Percentiles rank a stretch among this genome's conserved stretches.
Conservation (phyloP, 495 filamentous ascomycete genomes). For the Diplogelasinospora grovesii region DNA sequence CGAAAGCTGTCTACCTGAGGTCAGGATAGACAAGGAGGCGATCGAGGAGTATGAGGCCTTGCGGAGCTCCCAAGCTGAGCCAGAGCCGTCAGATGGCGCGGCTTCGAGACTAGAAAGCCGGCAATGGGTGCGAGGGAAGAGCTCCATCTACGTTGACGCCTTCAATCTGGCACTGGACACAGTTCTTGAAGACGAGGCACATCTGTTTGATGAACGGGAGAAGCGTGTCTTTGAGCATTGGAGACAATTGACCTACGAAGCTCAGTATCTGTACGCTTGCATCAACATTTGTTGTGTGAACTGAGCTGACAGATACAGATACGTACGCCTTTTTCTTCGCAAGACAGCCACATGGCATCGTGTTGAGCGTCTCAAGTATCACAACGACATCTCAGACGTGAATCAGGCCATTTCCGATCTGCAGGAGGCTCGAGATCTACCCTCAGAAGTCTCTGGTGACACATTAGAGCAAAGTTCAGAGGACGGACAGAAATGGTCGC, state of each 20-base stretch:
- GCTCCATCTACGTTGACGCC: slow-evolving; percentile 94
- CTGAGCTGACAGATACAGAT: slow-evolving; percentile 38
- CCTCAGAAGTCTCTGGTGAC: not conserved
- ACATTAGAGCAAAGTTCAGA: too few relatives aligned
- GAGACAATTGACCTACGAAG: slow-evolving; percentile 69
- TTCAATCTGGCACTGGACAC: slow-evolving; percentile 92
- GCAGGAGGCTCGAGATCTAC: slow-evolving; percentile 13
- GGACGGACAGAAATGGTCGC: slow-evolving; percentile 37
- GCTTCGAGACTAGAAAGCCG: slow-evolving; percentile 29
- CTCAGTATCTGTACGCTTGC: slow-evolving; percentile 73
- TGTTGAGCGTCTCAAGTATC: slow-evolving; percentile 65
- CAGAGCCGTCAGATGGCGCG: slow-evolving; percentile 33
- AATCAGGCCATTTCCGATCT: slow-evolving; percentile 56
- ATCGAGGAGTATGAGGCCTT: slow-evolving; percentile 73
- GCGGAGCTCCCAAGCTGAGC: slow-evolving; percentile 25
- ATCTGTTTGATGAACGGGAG: slow-evolving; percentile 80
- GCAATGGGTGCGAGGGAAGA: slow-evolving; percentile 47
- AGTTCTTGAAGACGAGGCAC: slow-evolving; percentile 80
- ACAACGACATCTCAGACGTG: slow-evolving; percentile 75
- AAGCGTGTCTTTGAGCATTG: slow-evolving; percentile 71
- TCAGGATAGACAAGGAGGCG: slow-evolving; percentile 61
- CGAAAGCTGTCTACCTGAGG: slow-evolving; percentile 65
- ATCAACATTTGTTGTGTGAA: not conserved
- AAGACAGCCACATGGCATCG: slow-evolving; percentile 96
- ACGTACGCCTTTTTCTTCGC: slow-evolving; percentile 88